A percentile compares a stretch with the other conserved stretches of the same genome.
Conservation (phyloP, 495 filamentous ascomycete species). For the Aspergillus campestris region DNA sequence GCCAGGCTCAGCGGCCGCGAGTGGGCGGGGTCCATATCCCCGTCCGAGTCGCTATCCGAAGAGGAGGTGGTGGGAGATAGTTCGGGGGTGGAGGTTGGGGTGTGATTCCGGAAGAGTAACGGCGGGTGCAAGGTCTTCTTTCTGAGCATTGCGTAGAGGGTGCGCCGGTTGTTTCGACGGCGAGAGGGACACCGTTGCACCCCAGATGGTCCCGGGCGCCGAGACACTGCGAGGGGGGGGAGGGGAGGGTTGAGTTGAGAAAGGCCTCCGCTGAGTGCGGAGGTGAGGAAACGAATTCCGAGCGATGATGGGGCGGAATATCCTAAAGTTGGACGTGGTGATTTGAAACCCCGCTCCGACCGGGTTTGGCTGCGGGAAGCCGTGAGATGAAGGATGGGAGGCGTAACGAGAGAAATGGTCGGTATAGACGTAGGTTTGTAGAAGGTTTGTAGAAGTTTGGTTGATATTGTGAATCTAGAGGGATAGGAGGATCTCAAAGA, state of each 20-base stretch:
- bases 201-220: neutral
- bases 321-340: neutral
- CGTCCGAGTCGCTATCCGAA: constrained; percentile 48
- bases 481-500: neutral
- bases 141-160: constrained; percentile 42
- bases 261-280: constrained; percentile 2
- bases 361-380: too few relatives aligned
- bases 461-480: constrained; percentile 4
- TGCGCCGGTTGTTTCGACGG: constrained; percentile 19
- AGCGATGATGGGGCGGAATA: neutral
- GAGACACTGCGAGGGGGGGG: neutral
- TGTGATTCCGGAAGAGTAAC: constrained; percentile 35
- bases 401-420: too few relatives aligned
- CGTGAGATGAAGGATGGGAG: too few relatives aligned
- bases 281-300: neutral
- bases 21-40: constrained; percentile 42
- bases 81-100: constrained; percentile 35
- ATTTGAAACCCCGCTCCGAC: too few relatives aligned
- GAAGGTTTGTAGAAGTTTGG: neutral
- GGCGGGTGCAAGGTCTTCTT: constrained; percentile 37
- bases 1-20: constrained; percentile 56
- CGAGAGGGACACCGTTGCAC: constrained; percentile 8
- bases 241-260: neutral
- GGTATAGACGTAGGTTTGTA: too few relatives aligned
- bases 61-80: constrained; percentile 34